These are phyloP conservation scores for Talaromyces sp. DNA, from an alignment of 2,329 filamentous ascomycete genomes.

Conservation along the genomic window DNA sequence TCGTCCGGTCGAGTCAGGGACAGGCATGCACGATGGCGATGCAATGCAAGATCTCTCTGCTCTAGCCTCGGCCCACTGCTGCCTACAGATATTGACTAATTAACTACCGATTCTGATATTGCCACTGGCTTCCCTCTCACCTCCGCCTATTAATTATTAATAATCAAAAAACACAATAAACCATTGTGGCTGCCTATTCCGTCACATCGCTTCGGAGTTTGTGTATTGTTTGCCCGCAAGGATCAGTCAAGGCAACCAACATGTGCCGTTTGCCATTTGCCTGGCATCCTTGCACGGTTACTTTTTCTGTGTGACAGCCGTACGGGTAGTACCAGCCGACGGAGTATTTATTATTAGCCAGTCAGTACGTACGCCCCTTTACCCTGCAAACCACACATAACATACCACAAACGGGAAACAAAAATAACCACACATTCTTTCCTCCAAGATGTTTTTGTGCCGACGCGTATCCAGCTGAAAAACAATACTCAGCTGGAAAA, in stretches of 20 bases:
- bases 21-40: background rate
- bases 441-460: background rate
- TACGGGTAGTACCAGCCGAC: background rate
- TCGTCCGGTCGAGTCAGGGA: too few species aligned
- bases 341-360: slow-evolving; percentile 3
- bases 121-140: background rate
- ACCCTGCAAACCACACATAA: background rate
- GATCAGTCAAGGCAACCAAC: background rate
- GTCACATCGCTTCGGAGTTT: background rate
- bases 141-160: background rate
- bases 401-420: background rate
- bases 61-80: background rate
- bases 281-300: background rate
- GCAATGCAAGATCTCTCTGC: background rate
- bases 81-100: background rate
- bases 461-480: background rate
- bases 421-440: background rate
- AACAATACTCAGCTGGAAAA: background rate
- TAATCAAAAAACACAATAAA: background rate
- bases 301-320: background rate
- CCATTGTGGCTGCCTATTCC: background rate
- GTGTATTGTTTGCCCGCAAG: background rate
- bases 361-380: background rate
- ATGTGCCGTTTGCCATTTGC: background rate
- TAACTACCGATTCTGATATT: background rate